phyloP scores from a whole-genome alignment of 257 asterid species.

The Lithospermum erythrorhizon region DNA sequence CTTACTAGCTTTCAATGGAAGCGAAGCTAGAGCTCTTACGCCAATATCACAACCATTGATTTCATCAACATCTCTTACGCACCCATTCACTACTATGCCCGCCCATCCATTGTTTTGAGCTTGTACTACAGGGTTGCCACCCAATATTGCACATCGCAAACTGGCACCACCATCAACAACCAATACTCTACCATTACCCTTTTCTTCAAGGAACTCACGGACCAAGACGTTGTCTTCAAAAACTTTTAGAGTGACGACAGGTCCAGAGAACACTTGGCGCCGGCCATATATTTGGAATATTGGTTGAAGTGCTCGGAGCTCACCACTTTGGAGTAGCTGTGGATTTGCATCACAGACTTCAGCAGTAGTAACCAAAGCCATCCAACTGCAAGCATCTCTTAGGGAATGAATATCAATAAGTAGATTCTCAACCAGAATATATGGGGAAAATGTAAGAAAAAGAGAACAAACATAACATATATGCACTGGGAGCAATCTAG shows the following conservation, averaged over 20 bases:
- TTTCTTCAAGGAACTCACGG: constrained; percentile 5
- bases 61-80: constrained; percentile 10
- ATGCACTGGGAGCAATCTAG: too few species aligned
- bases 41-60: constrained; percentile 4
- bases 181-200: constrained; percentile 6
- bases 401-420: background rate
- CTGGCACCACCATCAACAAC: constrained; percentile 12
- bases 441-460: too few species aligned
- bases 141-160: constrained; percentile 11
- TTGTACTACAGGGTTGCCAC: constrained; percentile 7
- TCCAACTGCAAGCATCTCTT: background rate
- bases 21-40: constrained; percentile 5
- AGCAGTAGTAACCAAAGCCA: constrained; percentile 2
- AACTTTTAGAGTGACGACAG: constrained; percentile 1
- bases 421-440: too few species aligned
- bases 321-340: background rate
- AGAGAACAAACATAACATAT: too few species aligned
- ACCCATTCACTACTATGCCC: constrained; percentile 10
- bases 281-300: constrained; percentile 2
- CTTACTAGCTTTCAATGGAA: constrained; percentile 1
- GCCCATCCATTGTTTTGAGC: constrained; percentile 13
- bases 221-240: constrained; percentile 1
- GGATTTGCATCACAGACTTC: constrained; percentile 4
- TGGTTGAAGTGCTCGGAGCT: constrained; percentile 5
- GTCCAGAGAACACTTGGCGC: constrained; percentile 4